Evolutionary conservation across 192 early-diverging fungal genomes (phyloP), one percentile per base, ranked within the genome.

Genomic region (Podila epigama): DNA sequence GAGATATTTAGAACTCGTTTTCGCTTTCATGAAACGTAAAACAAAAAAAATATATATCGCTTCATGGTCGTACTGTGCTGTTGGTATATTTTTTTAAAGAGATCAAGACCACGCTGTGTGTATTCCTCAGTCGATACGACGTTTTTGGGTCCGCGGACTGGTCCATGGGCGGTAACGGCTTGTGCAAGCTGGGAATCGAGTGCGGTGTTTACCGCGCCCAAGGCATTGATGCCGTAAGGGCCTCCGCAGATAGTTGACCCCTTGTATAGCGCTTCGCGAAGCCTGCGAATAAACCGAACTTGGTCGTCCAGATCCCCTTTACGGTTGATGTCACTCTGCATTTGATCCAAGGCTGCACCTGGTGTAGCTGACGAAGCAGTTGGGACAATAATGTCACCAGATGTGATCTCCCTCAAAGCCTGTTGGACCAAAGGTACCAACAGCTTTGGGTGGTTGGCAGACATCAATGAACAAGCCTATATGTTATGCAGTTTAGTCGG

Each of bases 221-320:
- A 54, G 1, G 71, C 71, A 41, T 75, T 75, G 60, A 75, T 75
- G 6, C 64, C 58, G 39, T 75, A 75, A 27, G 71, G 71, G 36
- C 71, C 71, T 12, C 71, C 71, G 20, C 64, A 63, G 15, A 75
- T 34, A 13, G 48, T 59, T 12, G 71, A 75, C 16, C 37, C 65
- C 27, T 75, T 75, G 33, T 58, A 68, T 6, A 75, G 34, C 13
- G 41, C 58, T 33, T 75, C 71, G 1, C 71, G 40, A 12, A 75
- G 37, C n/a, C 59, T 52, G 25, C 64, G 71, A 16, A 68, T 31
- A 44, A 75, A 75, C n/a, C 50, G 58, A 22, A 75, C 53, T 25
- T 67, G 71, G 4, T 42, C 40, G 11, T 44, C 61, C 6, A 50
- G 27, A 9, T 25, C 44, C 15, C n/a, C n/a, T n/a, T n/a, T n/a